These are phyloP conservation scores for Stenogyne calaminthoides DNA, from an alignment of 305 asterid genomes.

Conservation along the genomic window DNA sequence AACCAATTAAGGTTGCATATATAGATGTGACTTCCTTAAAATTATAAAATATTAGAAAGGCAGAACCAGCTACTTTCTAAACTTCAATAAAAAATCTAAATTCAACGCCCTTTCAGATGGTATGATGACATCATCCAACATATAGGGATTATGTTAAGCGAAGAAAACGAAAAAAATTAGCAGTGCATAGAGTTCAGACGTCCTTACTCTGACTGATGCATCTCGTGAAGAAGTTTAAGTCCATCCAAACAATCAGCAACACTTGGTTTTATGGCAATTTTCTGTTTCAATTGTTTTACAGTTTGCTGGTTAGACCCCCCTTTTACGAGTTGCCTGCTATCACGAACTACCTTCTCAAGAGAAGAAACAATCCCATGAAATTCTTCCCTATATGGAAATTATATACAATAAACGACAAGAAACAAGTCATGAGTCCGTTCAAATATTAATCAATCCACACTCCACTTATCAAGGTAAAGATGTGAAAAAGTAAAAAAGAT, in stretches of 20 bases:
- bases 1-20: neutral
- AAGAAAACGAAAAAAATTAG: conserved; percentile 1
- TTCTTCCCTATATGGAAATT: conserved; percentile 53
- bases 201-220: conserved; percentile 79
- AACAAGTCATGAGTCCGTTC: neutral
- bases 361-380: conserved; percentile 53
- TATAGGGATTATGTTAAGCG: neutral
- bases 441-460: conserved; percentile 3
- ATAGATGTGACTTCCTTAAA: neutral
- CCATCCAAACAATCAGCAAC: conserved; percentile 72
- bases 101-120: neutral
- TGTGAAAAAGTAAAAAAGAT: neutral
- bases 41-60: neutral
- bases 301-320: conserved; percentile 46
- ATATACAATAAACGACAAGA: neutral
- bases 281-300: conserved; percentile 63
- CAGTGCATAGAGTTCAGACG: neutral
- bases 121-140: neutral
- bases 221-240: conserved; percentile 61
- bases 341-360: conserved; percentile 65
- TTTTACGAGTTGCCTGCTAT: conserved; percentile 56
- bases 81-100: neutral
- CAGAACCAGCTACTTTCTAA: neutral
- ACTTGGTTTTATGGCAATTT: conserved; percentile 68
- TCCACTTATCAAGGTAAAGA: neutral